These are phyloP conservation scores for Lipomyces yarrowii DNA, from an alignment of 1,139 yeast species.

Conservation along the genomic window DNA sequence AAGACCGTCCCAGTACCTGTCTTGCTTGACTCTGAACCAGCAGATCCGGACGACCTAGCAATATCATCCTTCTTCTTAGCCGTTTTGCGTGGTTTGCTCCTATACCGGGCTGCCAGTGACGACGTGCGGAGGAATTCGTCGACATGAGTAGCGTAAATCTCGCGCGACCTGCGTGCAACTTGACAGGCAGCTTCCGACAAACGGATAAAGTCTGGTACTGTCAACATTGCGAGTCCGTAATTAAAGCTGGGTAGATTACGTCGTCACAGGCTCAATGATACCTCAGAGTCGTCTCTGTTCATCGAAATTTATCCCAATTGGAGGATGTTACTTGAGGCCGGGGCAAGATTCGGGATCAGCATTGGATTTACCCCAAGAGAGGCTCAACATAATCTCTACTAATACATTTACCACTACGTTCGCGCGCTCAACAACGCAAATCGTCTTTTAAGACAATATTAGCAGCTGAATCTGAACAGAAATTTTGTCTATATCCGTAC, in stretches of 20 bases:
- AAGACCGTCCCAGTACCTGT: neutral
- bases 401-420: too few relatives aligned
- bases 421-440: too few relatives aligned
- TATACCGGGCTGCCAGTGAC: conserved; percentile 16
- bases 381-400: too few relatives aligned
- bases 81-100: conserved; percentile 5
- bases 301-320: neutral
- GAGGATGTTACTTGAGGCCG: too few relatives aligned
- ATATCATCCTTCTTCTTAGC: neutral
- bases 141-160: conserved; percentile 13
- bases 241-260: neutral
- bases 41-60: neutral
- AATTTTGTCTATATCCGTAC: too few relatives aligned
- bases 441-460: too few relatives aligned
- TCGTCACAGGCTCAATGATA: neutral
- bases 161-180: conserved; percentile 13
- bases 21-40: neutral
- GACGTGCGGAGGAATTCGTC: conserved; percentile 19
- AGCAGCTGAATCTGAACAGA: too few relatives aligned
- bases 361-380: too few relatives aligned
- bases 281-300: neutral
- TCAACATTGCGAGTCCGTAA: conserved; percentile 8
- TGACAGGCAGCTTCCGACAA: conserved; percentile 18
- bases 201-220: conserved; percentile 23
- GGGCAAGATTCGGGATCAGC: too few relatives aligned